These are phyloP conservation scores for Chrysoporthe puriensis DNA, from an alignment of 2,329 filamentous ascomycete genomes.

Conservation along the genomic window DNA sequence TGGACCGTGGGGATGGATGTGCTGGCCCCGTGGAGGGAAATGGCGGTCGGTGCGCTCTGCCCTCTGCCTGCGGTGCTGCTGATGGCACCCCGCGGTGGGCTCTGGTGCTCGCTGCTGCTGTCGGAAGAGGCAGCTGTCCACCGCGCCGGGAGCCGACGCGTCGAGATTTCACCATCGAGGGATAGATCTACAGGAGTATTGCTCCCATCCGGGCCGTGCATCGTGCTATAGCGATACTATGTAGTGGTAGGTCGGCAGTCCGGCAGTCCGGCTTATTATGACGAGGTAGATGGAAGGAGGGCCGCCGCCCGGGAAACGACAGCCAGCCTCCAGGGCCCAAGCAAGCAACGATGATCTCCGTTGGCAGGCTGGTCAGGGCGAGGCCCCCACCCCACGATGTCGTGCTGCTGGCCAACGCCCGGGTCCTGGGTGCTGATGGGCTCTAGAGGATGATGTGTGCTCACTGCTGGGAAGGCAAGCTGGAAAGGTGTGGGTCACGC, in stretches of 20 bases:
- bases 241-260: slow-evolving; percentile 2
- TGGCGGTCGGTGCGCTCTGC: background rate
- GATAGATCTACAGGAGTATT: slow-evolving; percentile 2
- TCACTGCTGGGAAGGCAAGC: background rate
- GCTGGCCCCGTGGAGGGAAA: background rate
- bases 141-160: background rate
- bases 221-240: background rate
- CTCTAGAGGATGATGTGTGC: background rate
- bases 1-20: background rate
- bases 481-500: background rate
- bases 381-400: background rate
- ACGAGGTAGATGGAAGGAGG: background rate
- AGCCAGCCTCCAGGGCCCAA: background rate
- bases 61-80: no score
- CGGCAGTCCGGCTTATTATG: background rate
- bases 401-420: background rate
- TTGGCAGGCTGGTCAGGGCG: background rate
- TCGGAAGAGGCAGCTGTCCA: background rate
- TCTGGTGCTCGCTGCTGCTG: background rate
- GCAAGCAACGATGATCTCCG: background rate
- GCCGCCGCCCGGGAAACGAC: background rate
- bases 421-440: background rate
- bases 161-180: background rate
- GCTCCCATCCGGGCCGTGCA: background rate
- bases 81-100: background rate